Evolutionary conservation across 768 basidiomycete species (phyloP).

Genomic region (Nidularia sp.): DNA sequence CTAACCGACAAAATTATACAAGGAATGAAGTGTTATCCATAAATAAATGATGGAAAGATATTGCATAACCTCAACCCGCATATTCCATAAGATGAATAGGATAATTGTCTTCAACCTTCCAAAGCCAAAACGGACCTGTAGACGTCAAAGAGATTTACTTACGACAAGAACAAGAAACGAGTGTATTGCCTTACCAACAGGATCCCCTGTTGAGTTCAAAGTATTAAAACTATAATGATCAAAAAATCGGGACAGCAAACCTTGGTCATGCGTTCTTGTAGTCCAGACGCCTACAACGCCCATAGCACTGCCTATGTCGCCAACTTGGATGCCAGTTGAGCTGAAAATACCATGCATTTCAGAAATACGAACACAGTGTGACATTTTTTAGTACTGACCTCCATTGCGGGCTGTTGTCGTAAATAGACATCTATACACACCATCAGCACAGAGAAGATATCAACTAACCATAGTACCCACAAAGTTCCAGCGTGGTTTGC

Average conservation of each 20-base stretch:
- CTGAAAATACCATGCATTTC: constrained; percentile 23
- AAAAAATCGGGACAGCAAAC: constrained; percentile 20
- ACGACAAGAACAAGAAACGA: not conserved
- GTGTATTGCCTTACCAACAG: constrained; percentile 45
- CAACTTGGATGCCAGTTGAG: constrained; percentile 65
- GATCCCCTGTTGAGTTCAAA: constrained; percentile 42
- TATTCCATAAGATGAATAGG: constrained; percentile 31
- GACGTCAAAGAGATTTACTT: not conserved
- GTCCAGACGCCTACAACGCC: constrained; percentile 72
- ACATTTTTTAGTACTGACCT: constrained; percentile 31
- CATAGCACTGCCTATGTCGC: constrained; percentile 57
- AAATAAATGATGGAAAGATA: too few species aligned
- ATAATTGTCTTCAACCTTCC: constrained; percentile 46
- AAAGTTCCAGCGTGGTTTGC: constrained; percentile 52
- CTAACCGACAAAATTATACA: too few species aligned
- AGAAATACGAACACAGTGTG: not conserved
- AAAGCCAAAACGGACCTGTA: constrained; percentile 73
- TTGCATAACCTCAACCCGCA: constrained; percentile 2
- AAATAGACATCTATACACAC: constrained; percentile 43
- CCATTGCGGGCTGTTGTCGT: constrained; percentile 54
- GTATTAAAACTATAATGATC: not conserved
- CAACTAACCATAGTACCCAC: constrained; percentile 30
- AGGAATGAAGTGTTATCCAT: too few species aligned
- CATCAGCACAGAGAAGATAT: constrained; percentile 1
- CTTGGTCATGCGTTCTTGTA: constrained; percentile 53